phyloP scores from a whole-genome alignment of 768 basidiomycete species.

The Leucocoprinus leucothites region DNA sequence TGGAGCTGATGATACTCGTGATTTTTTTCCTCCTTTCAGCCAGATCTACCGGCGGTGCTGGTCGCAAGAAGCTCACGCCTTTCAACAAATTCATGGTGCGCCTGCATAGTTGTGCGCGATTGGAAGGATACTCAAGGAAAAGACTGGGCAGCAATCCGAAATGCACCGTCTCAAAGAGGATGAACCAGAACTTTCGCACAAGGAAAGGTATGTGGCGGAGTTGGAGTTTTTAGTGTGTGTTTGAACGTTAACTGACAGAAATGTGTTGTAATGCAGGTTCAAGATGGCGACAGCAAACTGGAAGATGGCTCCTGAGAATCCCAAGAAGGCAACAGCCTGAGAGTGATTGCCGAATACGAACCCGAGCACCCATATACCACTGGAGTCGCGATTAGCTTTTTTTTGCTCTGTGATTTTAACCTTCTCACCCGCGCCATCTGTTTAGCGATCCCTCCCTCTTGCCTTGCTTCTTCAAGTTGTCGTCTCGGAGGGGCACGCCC shows the following conservation, averaged over 20 bases:
- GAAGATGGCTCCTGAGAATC: conserved; percentile 72
- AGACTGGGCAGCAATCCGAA: conserved; percentile 57
- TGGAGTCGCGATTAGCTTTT: not conserved
- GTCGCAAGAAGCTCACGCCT: conserved; percentile 62
- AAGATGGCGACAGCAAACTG: conserved; percentile 74
- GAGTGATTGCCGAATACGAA: not conserved
- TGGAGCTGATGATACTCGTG: conserved; percentile 17
- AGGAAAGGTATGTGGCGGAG: conserved; percentile 56
- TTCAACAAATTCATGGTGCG: conserved; percentile 75
- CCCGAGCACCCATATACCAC: not conserved
- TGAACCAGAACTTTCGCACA: conserved; percentile 69
- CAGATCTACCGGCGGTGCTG: conserved; percentile 49
- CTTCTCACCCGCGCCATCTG: conserved; percentile 4
- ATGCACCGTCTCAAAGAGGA: conserved; percentile 77
- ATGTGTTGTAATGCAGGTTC: conserved; percentile 43
- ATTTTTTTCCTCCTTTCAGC: conserved; percentile 28
- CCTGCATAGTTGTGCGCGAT: conserved; percentile 7
- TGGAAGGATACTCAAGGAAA: conserved; percentile 3
- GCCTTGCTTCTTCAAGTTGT: not conserved
- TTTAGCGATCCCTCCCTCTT: not conserved
- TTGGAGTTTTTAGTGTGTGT: conserved; percentile 13
- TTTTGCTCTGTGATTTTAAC: conserved; percentile 3
- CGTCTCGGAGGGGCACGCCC: not conserved
- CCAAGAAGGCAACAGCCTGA: conserved; percentile 38
- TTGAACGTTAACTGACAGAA: conserved; percentile 13